Conservation (phyloP, 73 alveolate genomes). For the Urostyla sp. region DNA sequence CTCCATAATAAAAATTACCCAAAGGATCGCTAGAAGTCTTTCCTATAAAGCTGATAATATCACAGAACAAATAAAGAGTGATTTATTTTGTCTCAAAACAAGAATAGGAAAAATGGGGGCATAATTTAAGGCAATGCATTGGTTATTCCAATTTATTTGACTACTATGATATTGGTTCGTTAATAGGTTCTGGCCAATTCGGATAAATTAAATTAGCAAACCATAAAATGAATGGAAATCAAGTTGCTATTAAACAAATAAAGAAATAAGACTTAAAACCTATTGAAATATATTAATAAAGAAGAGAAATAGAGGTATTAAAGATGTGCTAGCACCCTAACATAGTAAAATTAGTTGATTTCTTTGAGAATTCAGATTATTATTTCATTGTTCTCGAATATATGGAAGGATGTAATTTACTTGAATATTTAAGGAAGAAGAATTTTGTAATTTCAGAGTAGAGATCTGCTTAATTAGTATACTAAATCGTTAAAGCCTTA, state of each 20-base stretch:
- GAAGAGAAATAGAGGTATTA: slow-evolving; percentile 73
- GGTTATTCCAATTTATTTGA: slow-evolving; percentile 50
- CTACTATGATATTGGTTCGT: slow-evolving; percentile 55
- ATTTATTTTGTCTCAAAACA: slow-evolving; percentile 70
- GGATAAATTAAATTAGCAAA: slow-evolving; percentile 48
- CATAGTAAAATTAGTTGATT: slow-evolving; percentile 53
- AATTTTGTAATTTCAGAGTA: slow-evolving; percentile 73
- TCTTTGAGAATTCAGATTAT: slow-evolving; percentile 66
- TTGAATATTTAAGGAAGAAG: slow-evolving; percentile 75
- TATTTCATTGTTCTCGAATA: slow-evolving; percentile 59
- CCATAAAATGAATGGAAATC: slow-evolving; percentile 53
- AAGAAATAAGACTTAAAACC: slow-evolving; percentile 76
- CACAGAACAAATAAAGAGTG: slow-evolving; percentile 75
- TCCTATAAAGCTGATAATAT: slow-evolving; percentile 63
- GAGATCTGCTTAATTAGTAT: slow-evolving; percentile 56
- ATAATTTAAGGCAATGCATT: slow-evolving; percentile 67
- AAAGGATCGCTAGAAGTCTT: slow-evolving; percentile 33
- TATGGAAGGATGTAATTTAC: slow-evolving; percentile 76
- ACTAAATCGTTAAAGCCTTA: slow-evolving; percentile 67
- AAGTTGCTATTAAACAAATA: slow-evolving; percentile 82
- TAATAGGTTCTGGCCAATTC: slow-evolving; percentile 57
- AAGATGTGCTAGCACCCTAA: slow-evolving; percentile 72
- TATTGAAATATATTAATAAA: slow-evolving; percentile 72
- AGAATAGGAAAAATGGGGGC: slow-evolving; percentile 77
- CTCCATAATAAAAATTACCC: too few species aligned